Base-by-base conservation (phyloP, 2,329 filamentous ascomycete species). In the Sphaerostilbella broomeana region DNA sequence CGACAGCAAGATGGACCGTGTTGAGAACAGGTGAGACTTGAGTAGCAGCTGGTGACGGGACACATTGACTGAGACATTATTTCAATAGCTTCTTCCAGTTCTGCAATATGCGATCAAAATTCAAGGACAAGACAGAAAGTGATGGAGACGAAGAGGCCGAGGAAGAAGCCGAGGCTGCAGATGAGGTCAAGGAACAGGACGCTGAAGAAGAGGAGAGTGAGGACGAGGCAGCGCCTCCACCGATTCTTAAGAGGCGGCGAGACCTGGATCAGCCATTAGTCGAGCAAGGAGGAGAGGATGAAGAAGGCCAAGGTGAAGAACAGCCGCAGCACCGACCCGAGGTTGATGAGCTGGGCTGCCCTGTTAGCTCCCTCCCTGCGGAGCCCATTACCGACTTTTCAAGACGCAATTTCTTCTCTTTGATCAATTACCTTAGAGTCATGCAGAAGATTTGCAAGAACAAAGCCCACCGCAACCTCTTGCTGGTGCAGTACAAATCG, bases 391-490 rank as follows among this genome's bases (percentile, higher is more conserved):
- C 86, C 1, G 80, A 81, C 54, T 97, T 89, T 66, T 94, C 86
- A 10, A 87, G 86, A 63, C 86, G 92, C 52, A 94, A 94, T 60
- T 94, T 97, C 69, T 95, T 94, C 69, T 85, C 87, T 1, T 78
- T 85, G 30, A 95, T 95, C 68, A 97, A 95, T 64, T 90, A 94
- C 62, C 73, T 98, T 15, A 87, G 94, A 48, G 81, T 95, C 44
- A 86, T 98, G 77, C 92, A 98, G 57, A 98, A 98, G 65, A 84
- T 97, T 44, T 95, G 89, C 65, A 94, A 94, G 53, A 77, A 86
- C 63, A 97, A 97, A 65, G 86, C 90, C 2, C 92, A 98, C 64
- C 84, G 92, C 40, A 94, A 94, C 60, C 72, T 98, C 11, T 75
- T 97, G 35, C 79, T 98, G 36, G 89, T 98, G 24, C 86, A 90